Percentiles rank a stretch among this genome's conserved stretches.
phyloP scores from a whole-genome alignment of 495 filamentous ascomycete species.

The Trichoderma asperelloides region DNA sequence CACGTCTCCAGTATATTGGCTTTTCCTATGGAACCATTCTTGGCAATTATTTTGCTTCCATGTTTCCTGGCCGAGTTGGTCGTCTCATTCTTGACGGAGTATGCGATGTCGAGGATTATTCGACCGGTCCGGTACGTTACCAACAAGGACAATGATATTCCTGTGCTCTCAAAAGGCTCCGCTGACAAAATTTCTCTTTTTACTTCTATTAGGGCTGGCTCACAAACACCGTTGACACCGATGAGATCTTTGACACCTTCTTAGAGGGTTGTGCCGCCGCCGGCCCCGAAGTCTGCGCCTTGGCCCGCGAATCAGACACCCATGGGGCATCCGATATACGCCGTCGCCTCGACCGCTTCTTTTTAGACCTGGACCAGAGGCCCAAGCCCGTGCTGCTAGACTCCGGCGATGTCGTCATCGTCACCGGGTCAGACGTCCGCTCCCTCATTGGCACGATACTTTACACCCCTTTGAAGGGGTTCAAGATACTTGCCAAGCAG shows the following conservation, averaged over 20 bases:
- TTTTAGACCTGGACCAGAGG: slow-evolving; percentile 12
- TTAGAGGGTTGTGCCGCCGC: slow-evolving; percentile 38
- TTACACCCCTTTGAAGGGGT: slow-evolving; percentile 14
- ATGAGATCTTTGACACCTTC: slow-evolving; percentile 40
- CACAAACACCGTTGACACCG: slow-evolving; percentile 39
- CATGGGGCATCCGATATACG: slow-evolving; percentile 32
- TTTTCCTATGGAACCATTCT: slow-evolving; percentile 54
- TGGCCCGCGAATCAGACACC: slow-evolving; percentile 23
- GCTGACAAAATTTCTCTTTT: not conserved
- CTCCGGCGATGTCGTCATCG: slow-evolving; percentile 30
- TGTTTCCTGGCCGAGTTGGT: slow-evolving; percentile 35
- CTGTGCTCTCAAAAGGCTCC: not conserved
- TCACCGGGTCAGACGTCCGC: slow-evolving; percentile 37
- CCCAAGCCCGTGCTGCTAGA: slow-evolving; percentile 17
- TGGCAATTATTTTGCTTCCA: slow-evolving; percentile 41
- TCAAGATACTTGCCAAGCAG: slow-evolving; percentile 15
- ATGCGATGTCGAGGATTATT: slow-evolving; percentile 28
- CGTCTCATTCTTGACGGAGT: slow-evolving; percentile 31
- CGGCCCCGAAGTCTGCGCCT: slow-evolving; percentile 31
- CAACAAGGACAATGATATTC: not conserved
- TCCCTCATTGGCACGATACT: slow-evolving; percentile 17
- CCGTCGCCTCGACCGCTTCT: slow-evolving; percentile 28
- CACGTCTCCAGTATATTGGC: slow-evolving; percentile 46
- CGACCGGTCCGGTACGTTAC: not conserved
- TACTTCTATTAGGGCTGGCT: slow-evolving; percentile 22